Evolutionary conservation across 73 alveolate species (phyloP), one percentile per base, ranked within the genome.

Genomic region (Durusdinium trenchii): DNA sequence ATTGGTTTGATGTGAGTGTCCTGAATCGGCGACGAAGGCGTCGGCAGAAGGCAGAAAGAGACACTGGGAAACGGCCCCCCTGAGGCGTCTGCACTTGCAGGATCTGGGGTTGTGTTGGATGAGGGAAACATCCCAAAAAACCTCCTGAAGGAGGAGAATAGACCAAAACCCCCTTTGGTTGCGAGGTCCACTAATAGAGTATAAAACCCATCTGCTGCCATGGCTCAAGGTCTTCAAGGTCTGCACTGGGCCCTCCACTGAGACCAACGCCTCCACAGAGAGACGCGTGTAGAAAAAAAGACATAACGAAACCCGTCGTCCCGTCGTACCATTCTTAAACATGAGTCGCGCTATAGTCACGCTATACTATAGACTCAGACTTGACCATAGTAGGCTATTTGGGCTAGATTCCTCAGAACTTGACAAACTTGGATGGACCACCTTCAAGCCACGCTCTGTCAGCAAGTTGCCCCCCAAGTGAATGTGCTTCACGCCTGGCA

Each of bases 401-500:
- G n/a, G n/a, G n/a, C n/a, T n/a, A n/a, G n/a, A 6, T 20, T 62
- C 76, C 76, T 6, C 40, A 6, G 7, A 6, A 35, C 40, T 6
- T 62, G 4, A 10, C n/a, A n/a, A n/a, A n/a, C n/a, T n/a, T n/a
- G n/a, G 28, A 54, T 54, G 64, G 10, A 35, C 43, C 46, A 60
- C 95, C 81, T 57, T 51, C 60, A 87, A 7, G 47, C 95, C 95
- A 20, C 86, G 85, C 50, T 87, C 95, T 38, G 95, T 87, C 86
- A 87, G 67, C 95, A 87, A 45, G 84, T 87, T 87, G 51, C 95
- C 95, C 26, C 69, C 83, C 83, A 87, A 51, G 48, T 87, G 83
- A 26, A 87, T 62, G 69, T 87, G 95, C 85, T 87, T 87, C 67
- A 87, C 95, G 12, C 95, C 95, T 87, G 81, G 69, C 93, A n/a